Conservation (phyloP, 2,329 filamentous ascomycete genomes). For the Lecanicillium sp. region DNA sequence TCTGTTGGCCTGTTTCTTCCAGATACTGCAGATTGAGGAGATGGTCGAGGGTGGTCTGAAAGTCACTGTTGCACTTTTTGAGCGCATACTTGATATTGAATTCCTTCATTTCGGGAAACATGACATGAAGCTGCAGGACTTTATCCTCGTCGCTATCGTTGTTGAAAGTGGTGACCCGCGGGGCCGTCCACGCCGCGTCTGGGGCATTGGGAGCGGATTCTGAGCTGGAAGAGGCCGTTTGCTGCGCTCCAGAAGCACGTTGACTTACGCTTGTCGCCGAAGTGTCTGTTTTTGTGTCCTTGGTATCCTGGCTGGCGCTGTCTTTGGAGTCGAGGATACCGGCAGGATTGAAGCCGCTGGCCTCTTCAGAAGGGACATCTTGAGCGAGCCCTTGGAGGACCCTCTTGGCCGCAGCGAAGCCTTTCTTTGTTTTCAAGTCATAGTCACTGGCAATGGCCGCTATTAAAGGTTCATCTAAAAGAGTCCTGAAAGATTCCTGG, state of each 20-base stretch:
- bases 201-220: slow-evolving; percentile 20
- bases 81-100: slow-evolving; percentile 63
- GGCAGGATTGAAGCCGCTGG: slow-evolving; percentile 71
- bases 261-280: slow-evolving; percentile 24
- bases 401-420: slow-evolving; percentile 49
- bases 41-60: slow-evolving; percentile 68
- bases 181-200: slow-evolving; percentile 20
- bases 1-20: slow-evolving; percentile 55
- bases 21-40: slow-evolving; percentile 75
- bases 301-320: slow-evolving; percentile 19
- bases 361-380: slow-evolving; percentile 60
- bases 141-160: slow-evolving; percentile 54
- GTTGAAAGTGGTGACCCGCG: slow-evolving; percentile 30
- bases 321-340: slow-evolving; percentile 50
- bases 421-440: slow-evolving; percentile 48
- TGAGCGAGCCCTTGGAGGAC: slow-evolving; percentile 61
- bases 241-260: slow-evolving; percentile 21
- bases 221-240: slow-evolving; percentile 27
- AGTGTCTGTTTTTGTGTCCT: slow-evolving; percentile 20
- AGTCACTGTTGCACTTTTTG: slow-evolving; percentile 60
- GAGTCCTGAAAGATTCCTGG: slow-evolving; percentile 65
- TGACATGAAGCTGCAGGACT: slow-evolving; percentile 53
- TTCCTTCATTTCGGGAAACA: slow-evolving; percentile 64
- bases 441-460: slow-evolving; percentile 71
- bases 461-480: slow-evolving; percentile 72